Evolutionary conservation across 2,329 filamentous ascomycete genomes (phyloP), one percentile per base, ranked within the genome.

Genomic region (Nigrograna mackinnonii): DNA sequence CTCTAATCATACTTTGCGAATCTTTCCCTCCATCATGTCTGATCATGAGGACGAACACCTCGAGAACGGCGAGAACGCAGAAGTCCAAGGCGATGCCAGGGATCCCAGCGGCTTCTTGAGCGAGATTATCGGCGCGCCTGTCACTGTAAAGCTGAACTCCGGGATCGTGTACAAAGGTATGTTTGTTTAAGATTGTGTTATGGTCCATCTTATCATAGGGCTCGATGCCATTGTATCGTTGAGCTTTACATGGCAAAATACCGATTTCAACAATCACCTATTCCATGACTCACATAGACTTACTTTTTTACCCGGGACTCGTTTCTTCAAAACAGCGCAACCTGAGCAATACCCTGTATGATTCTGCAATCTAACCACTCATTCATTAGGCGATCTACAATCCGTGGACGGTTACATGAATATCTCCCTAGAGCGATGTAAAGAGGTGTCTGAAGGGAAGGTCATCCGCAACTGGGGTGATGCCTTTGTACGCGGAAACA

Each of bases 321-420:
- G n/a, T n/a, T n/a, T n/a, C n/a, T n/a, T n/a, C n/a, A n/a, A n/a
- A n/a, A n/a, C n/a, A n/a, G n/a, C n/a, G n/a, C n/a, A n/a, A n/a
- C n/a, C 9, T 28, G 24, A 28, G 24, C 9, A 28, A 28, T 9
- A 28, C 9, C n/a, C 4, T 13, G 9, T 12, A 9, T 33, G 31
- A 12, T 11, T 17, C 18, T 13, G 31, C 11, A 9, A 11, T 4
- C 31, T 33, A 14, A 28, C 24, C 24, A 36, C 17, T 21, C 9
- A 37, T 24, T 22, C 2, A 6, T 14, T 50, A 96, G 92, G 94
- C 57, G 91, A 96, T 68, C 80, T 97, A 26, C 91, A 97, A 68
- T 96, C 91, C 1, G 92, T 99, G 37, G 94, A 99, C 70, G 94
- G 94, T 39, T 99, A 97, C 74, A 99, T 99, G 94, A 99, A 99